A percentile compares a stretch with the other conserved stretches of the same genome.
Evolutionary conservation across 2,329 filamentous ascomycete genomes (phyloP).

Genomic region (Aspergillus niger): DNA sequence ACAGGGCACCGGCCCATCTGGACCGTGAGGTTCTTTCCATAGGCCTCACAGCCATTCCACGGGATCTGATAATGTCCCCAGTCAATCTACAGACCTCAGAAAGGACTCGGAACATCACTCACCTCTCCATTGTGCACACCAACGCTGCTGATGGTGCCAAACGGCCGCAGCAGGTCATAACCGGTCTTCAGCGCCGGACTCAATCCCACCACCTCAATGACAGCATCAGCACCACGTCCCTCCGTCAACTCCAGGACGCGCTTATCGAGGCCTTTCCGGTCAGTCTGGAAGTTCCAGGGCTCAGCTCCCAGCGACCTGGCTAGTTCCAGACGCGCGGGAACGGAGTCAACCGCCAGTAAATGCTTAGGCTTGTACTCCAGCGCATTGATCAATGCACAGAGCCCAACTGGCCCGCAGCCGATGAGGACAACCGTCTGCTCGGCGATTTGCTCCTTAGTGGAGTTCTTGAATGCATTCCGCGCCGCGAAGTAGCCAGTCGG

Average conservation of each 20-base stretch:
- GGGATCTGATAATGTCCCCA: conserved; percentile 54
- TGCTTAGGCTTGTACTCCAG: conserved; percentile 74
- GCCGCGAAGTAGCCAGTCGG: conserved; percentile 82
- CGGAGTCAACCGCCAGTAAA: conserved; percentile 76
- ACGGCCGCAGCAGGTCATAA: conserved; percentile 71
- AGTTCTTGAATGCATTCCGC: conserved; percentile 70
- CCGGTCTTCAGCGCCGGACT: conserved; percentile 69
- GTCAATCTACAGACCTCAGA: conserved; percentile 23
- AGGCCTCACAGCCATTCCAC: conserved; percentile 65
- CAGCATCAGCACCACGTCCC: conserved; percentile 80
- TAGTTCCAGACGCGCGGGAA: conserved; percentile 71
- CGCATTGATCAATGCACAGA: conserved; percentile 79
- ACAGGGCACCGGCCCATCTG: conserved; percentile 80
- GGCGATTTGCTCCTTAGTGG: conserved; percentile 58
- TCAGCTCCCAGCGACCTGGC: conserved; percentile 77
- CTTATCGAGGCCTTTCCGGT: conserved; percentile 65
- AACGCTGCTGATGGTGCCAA: conserved; percentile 72
- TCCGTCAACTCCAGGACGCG: conserved; percentile 74
- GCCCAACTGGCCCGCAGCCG: conserved; percentile 81
- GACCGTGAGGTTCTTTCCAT: conserved; percentile 69
- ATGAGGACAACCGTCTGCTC: conserved; percentile 76
- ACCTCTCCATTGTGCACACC: conserved; percentile 76
- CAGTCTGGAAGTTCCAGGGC: conserved; percentile 74
- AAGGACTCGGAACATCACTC: conserved; percentile 21
- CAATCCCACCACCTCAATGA: conserved; percentile 76